Conservation (phyloP, 345 rosid species). For the Rhizophora mangle region DNA sequence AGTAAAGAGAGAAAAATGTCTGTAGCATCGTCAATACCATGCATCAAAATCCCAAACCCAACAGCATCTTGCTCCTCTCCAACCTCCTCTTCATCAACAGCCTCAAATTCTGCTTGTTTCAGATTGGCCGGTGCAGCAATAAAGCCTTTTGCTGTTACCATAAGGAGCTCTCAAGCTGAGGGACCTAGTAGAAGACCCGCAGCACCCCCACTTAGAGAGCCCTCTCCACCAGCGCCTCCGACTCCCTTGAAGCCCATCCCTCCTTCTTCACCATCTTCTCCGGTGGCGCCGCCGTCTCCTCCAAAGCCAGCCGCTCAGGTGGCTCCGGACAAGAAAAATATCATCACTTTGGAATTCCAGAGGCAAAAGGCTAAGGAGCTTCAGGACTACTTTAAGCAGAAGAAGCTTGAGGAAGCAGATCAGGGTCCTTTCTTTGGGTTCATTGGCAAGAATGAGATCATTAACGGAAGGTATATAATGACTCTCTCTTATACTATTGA, state of each 20-base stretch:
- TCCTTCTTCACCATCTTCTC: constrained; percentile 32
- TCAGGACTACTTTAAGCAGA: constrained; percentile 79
- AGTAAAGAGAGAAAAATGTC: constrained; percentile 40
- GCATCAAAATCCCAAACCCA: constrained; percentile 55
- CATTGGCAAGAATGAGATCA: constrained; percentile 74
- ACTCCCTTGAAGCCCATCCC: constrained; percentile 44
- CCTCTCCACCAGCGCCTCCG: constrained; percentile 29
- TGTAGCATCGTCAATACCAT: constrained; percentile 59
- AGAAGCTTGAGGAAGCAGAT: constrained; percentile 83
- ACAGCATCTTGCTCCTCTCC: constrained; percentile 36
- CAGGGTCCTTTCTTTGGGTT: constrained; percentile 95
- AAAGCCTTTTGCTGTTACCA: constrained; percentile 39
- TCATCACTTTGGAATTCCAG: constrained; percentile 77
- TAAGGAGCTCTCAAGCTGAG: constrained; percentile 75
- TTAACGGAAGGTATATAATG: constrained; percentile 74
- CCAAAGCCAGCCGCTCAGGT: constrained; percentile 21
- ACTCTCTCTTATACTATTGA: background rate
- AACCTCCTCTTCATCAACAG: constrained; percentile 34
- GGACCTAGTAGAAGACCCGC: constrained; percentile 89
- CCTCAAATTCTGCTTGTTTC: constrained; percentile 25
- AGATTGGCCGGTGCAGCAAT: constrained; percentile 43
- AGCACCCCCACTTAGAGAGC: constrained; percentile 56
- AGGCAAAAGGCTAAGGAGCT: constrained; percentile 90
- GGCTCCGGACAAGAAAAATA: constrained; percentile 34
- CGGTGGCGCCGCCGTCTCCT: constrained; percentile 22